These are phyloP conservation scores for Fraxinus cuspidata DNA, from an alignment of 257 asterid genomes.

Conservation along the genomic window DNA sequence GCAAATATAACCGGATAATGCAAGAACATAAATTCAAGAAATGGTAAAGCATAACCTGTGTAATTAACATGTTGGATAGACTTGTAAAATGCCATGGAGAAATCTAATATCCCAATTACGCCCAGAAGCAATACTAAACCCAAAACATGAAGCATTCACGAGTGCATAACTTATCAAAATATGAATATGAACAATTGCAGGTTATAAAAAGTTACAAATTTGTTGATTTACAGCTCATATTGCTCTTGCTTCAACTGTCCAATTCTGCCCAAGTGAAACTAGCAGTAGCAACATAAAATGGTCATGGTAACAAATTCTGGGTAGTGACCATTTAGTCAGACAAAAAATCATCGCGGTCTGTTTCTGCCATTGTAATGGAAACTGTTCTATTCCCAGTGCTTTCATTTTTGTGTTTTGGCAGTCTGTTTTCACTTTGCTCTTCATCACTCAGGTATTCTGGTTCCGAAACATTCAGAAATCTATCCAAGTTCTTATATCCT, in stretches of 20 bases:
- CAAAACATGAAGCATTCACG: too few relatives aligned
- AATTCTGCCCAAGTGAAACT: neutral
- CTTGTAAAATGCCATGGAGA: too few relatives aligned
- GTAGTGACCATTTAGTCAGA: constrained; percentile 29
- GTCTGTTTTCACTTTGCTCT: constrained; percentile 1
- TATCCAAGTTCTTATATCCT: constrained; percentile 23
- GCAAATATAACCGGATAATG: too few relatives aligned
- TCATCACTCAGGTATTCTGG: constrained; percentile 15
- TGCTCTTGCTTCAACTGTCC: neutral
- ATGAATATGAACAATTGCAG: neutral
- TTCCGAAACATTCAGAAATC: constrained; percentile 15
- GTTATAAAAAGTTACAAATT: neutral
- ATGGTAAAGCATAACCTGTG: too few relatives aligned
- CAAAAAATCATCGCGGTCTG: constrained; percentile 33
- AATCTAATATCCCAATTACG: too few relatives aligned
- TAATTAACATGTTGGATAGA: too few relatives aligned
- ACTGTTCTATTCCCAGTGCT: constrained; percentile 14
- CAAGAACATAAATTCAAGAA: too few relatives aligned
- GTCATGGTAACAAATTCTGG: neutral
- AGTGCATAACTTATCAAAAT: neutral
- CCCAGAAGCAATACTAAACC: too few relatives aligned
- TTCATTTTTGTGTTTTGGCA: constrained; percentile 6
- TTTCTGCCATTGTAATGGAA: constrained; percentile 28
- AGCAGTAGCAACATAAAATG: neutral
- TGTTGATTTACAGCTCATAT: neutral